Evolutionary conservation across 768 basidiomycete genomes (phyloP), one percentile per base, ranked within the genome.

Genomic region (Russula foetens): DNA sequence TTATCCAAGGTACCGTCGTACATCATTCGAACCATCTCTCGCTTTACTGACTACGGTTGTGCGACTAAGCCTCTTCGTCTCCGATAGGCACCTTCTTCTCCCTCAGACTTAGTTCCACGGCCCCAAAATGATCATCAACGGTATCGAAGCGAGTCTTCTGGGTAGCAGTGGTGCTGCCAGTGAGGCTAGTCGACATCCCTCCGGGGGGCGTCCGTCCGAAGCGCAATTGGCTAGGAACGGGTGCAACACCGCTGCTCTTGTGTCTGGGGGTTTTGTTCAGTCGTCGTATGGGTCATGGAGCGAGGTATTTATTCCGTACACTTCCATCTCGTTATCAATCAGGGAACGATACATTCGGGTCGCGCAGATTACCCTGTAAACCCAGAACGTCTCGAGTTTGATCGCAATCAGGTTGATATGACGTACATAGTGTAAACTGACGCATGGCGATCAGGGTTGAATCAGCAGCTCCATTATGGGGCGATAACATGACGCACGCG

Each of bases 321-420:
- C 9, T 1, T 39, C 46, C 38, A 44, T 39, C 15, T 54, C 21
- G 31, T 41, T 44, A 26, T 35, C 15, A 9, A 24, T 14, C 14
- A 56, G 60, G 9, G 3, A 29, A 7, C 60, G 60, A 29, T 61
- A 61, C 53, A 61, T 61, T 17, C 60, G 54, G 11, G 60, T 61
- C 11, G 54, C 54, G 26, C 47, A 54, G 21, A 61, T 61, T 31
- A 29, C 2, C 60, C 57, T 58, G 17, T 28, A 26, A 43, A 3
- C 1, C 23, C 1, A 1, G 11, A 29, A 4, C 23, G 48, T 35
- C 15, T 38, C 3, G 38, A 24, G 28, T 19, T 1, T 9, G 39
- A 2, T 21, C 35, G 41, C 4, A 19, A 41, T 14, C 2, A 14
- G 38, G 4, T 19, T 21, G 47, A 11, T 28, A n/a, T 8, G 11